These are phyloP conservation scores for Penicillium diatomitis DNA, from an alignment of 495 filamentous ascomycete species.

Conservation along the genomic window DNA sequence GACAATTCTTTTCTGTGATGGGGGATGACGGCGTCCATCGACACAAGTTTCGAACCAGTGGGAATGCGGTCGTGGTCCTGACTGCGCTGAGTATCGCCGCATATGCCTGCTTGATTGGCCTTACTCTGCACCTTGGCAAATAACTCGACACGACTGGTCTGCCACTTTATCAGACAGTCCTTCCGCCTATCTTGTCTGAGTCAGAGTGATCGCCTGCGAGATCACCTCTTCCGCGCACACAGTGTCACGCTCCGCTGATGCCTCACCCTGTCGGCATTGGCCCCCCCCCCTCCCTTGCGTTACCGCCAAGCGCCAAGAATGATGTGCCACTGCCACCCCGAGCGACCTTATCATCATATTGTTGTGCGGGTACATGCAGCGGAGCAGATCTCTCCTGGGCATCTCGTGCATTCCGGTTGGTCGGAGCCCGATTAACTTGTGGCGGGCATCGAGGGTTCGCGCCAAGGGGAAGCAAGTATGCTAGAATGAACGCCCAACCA, in stretches of 20 bases:
- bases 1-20: conserved; percentile 79
- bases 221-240: conserved; percentile 3
- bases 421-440: conserved; percentile 10
- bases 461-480: conserved; percentile 15
- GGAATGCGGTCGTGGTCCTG: conserved; percentile 67
- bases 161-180: conserved; percentile 38
- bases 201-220: background rate
- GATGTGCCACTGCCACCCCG: conserved; percentile 6
- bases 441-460: conserved; percentile 8
- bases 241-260: conserved; percentile 3
- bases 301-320: conserved; percentile 33
- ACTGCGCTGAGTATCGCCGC: conserved; percentile 73
- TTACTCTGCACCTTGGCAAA: conserved; percentile 52
- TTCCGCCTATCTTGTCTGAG: background rate
- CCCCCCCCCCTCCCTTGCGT: conserved; percentile 22
- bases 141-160: conserved; percentile 6
- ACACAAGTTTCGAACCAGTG: conserved; percentile 84
- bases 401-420: conserved; percentile 9
- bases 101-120: conserved; percentile 67
- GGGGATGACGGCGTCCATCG: conserved; percentile 56
- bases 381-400: conserved; percentile 7
- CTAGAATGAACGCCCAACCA: conserved; percentile 9
- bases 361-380: background rate
- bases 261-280: background rate
- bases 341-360: conserved; percentile 5